Percentiles rank a stretch among this genome's conserved stretches.
These are phyloP conservation scores for Dalbergia oliveri DNA, from an alignment of 306 rosid species.

Conservation along the genomic window DNA sequence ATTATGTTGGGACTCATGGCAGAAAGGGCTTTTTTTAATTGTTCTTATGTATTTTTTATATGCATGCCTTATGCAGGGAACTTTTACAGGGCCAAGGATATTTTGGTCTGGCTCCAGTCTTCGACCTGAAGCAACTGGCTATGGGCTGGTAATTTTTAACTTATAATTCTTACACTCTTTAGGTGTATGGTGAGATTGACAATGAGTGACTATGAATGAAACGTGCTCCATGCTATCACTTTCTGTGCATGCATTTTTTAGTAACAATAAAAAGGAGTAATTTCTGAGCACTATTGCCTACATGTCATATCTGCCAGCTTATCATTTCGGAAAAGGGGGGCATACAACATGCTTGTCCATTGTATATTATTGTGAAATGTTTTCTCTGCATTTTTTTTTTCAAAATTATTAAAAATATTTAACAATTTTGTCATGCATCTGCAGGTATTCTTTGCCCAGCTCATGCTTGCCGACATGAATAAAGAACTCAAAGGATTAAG, in stretches of 20 bases:
- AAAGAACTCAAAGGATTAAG: slow-evolving; percentile 98
- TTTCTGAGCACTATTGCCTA: neutral
- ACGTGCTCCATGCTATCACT: slow-evolving; percentile 14
- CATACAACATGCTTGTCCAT: slow-evolving; percentile 30
- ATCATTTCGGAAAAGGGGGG: slow-evolving; percentile 27
- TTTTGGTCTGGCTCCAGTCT: slow-evolving; percentile 99
- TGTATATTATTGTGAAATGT: neutral
- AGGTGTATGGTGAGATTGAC: slow-evolving; percentile 33
- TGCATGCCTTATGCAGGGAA: slow-evolving; percentile 87
- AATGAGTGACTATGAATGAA: slow-evolving; percentile 27
- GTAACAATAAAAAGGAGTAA: neutral
- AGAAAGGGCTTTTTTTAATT: slow-evolving; percentile 30
- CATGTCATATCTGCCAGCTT: slow-evolving; percentile 29
- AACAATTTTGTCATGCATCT: slow-evolving; percentile 47
- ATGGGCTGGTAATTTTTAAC: slow-evolving; percentile 88
- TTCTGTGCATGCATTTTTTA: slow-evolving; percentile 23
- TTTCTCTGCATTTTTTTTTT: neutral
- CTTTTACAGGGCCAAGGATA: slow-evolving; percentile 98
- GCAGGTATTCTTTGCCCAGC: slow-evolving; percentile 99
- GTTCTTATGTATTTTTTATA: slow-evolving; percentile 52
- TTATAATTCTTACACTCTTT: slow-evolving; percentile 41
- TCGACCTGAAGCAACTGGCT: slow-evolving; percentile 98
- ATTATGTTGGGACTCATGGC: slow-evolving; percentile 30
- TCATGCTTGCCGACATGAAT: slow-evolving; percentile 94
- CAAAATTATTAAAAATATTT: neutral